phyloP scores from a whole-genome alignment of 2,329 filamentous ascomycete genomes.

The Tympanopsis confertula region DNA sequence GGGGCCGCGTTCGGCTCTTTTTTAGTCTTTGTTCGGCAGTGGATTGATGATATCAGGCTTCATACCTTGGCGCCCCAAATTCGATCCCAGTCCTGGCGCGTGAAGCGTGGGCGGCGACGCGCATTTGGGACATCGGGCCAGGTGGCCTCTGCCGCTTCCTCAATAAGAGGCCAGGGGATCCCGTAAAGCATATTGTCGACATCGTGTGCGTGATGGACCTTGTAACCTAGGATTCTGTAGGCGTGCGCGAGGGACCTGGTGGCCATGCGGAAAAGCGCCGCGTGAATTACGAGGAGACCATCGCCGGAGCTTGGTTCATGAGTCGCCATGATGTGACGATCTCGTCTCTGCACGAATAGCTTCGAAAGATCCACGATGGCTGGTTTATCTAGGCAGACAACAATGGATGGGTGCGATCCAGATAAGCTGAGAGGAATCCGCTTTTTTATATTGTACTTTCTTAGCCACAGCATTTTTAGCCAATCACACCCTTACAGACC shows the following conservation, averaged over 20 bases:
- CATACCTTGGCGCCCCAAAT: slow-evolving; percentile 10
- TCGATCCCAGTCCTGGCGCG: slow-evolving; percentile 18
- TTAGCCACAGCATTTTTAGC: too few species aligned
- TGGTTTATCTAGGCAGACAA: too few species aligned
- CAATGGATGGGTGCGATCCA: too few species aligned
- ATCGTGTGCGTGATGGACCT: slow-evolving; percentile 2
- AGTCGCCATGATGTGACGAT: too few species aligned
- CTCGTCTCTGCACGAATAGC: too few species aligned
- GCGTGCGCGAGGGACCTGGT: slow-evolving; percentile 4
- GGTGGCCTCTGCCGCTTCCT: slow-evolving; percentile 2
- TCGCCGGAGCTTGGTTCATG: too few species aligned
- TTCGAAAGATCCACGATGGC: too few species aligned
- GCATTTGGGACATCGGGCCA: slow-evolving; percentile 1
- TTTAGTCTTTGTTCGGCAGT: too few species aligned
- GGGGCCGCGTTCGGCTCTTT: slow-evolving; percentile 1
- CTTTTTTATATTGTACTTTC: too few species aligned
- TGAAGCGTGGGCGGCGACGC: slow-evolving; percentile 1
- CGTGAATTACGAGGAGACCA: slow-evolving; percentile 4
- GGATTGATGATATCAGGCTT: too few species aligned
- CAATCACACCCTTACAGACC: too few species aligned
- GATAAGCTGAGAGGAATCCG: too few species aligned
- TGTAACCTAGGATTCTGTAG: slow-evolving; percentile 4
- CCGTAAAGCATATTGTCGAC: background rate
- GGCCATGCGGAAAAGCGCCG: slow-evolving; percentile 3
- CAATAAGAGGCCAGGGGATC: slow-evolving; percentile 1